Evolutionary conservation across 257 asterid species (phyloP).

Genomic region (Paraleonurus japonicus): DNA sequence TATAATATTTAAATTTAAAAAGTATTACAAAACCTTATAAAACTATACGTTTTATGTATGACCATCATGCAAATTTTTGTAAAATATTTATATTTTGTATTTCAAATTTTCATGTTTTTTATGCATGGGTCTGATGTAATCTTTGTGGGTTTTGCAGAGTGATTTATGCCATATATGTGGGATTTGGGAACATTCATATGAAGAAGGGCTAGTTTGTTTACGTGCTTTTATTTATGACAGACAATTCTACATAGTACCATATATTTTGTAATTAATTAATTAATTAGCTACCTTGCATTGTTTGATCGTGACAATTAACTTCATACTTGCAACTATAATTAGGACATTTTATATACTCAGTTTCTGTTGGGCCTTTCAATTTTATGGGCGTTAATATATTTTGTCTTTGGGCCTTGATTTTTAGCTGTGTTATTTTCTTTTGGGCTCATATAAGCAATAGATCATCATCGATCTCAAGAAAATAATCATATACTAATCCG

Average conservation of each 20-base stretch:
- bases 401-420: neutral
- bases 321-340: neutral
- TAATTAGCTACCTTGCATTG: neutral
- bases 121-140: neutral
- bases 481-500: neutral
- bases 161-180: constrained; percentile 4
- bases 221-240: neutral
- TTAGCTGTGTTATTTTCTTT: neutral
- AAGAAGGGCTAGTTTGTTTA: neutral
- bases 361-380: neutral
- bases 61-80: too few species aligned
- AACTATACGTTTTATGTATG: too few species aligned
- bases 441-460: neutral
- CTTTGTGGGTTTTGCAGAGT: constrained; percentile 26
- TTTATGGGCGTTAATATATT: neutral
- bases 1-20: too few species aligned
- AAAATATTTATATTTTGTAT: too few species aligned
- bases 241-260: neutral
- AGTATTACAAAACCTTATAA: too few species aligned
- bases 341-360: neutral
- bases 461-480: neutral
- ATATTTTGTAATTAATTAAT: neutral
- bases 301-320: neutral
- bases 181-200: neutral
- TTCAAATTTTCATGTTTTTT: neutral